Evolutionary conservation across 2,329 filamentous ascomycete species (phyloP), one percentile per base, ranked within the genome.

Genomic region (Clathrospora elynae): DNA sequence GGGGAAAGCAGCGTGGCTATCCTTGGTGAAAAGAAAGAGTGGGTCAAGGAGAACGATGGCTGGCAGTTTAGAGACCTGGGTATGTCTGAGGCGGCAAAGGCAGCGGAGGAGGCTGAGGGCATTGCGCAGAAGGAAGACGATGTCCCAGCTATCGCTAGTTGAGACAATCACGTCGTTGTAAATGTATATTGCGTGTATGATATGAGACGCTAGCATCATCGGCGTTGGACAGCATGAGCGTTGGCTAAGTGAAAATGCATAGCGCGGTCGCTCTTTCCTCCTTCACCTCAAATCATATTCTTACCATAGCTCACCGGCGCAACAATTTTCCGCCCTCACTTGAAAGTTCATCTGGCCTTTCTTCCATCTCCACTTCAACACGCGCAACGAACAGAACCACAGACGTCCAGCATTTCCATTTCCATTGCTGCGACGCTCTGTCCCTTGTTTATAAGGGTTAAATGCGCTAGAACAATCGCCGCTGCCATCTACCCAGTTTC

Each of bases 21-120:
- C 50, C 76, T 99, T 3, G 92, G 92, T 24, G 86, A 92, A 75
- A 87, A 85, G 74, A 88, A 88, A 67, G 78, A 85, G 8, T 96
- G 88, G 85, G 81, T 86, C 16, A 65, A 51, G 13, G 67, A 73
- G 22, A 64, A 69, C 17, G 84, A 89, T 55, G 78, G 75, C 16
- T 97, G 92, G 92, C 80, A 82, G 38, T 75, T 90, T 17, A 81
- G 82, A 48, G 87, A 92, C 66, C 83, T 96, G 73, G 81, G 78
- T 5, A 85, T 91, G 64, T 28, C 42, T 2, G 41, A 45, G n/a
- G 34, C 35, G n/a, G 35, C 35, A 8, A 40, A 41, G 23, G 62
- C 61, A 5, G 42, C 37, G 19, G 53, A 61, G 22, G 53, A 62
- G 28, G 49, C 55, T 10, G 53, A 63, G 23, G 49, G 46, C 5